These are phyloP conservation scores for Camelina neglecta DNA, from an alignment of 345 rosid genomes.

Conservation along the genomic window DNA sequence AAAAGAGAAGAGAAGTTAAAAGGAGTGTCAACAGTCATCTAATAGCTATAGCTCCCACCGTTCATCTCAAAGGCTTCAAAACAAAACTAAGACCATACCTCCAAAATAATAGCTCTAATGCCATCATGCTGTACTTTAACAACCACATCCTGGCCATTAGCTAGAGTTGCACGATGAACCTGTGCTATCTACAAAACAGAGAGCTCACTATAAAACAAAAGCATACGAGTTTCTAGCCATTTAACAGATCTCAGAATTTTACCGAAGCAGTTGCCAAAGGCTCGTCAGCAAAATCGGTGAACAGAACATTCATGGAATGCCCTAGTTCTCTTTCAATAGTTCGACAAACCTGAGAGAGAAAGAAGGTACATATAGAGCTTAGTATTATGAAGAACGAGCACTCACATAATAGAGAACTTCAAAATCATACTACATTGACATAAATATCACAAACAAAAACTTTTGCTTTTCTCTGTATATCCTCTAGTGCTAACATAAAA, in stretches of 20 bases:
- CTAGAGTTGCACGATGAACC: conserved; percentile 91
- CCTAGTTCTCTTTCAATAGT: conserved; percentile 80
- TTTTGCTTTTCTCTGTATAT: not conserved
- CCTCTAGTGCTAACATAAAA: conserved; percentile 1
- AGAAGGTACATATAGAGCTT: conserved; percentile 38
- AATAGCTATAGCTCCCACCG: conserved; percentile 30
- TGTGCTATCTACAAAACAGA: conserved; percentile 80
- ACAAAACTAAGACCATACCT: conserved; percentile 54
- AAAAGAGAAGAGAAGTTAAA: conserved; percentile 30
- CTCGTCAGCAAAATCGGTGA: conserved; percentile 58
- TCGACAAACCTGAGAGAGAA: conserved; percentile 63
- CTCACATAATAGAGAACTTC: conserved; percentile 2
- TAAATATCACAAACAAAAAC: not conserved
- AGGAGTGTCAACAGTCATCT: conserved; percentile 27
- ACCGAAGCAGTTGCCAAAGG: conserved; percentile 98
- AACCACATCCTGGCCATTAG: conserved; percentile 79
- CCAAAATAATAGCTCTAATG: conserved; percentile 78
- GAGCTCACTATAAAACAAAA: not conserved
- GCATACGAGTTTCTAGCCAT: not conserved
- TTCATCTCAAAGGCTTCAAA: conserved; percentile 33
- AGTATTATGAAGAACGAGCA: not conserved
- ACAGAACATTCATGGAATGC: conserved; percentile 63
- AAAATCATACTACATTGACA: conserved; percentile 2
- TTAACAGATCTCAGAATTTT: conserved; percentile 40
- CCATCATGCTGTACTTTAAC: conserved; percentile 94